Evolutionary conservation across 257 asterid species (phyloP).

Genomic region (Nicotiana noctiflora): DNA sequence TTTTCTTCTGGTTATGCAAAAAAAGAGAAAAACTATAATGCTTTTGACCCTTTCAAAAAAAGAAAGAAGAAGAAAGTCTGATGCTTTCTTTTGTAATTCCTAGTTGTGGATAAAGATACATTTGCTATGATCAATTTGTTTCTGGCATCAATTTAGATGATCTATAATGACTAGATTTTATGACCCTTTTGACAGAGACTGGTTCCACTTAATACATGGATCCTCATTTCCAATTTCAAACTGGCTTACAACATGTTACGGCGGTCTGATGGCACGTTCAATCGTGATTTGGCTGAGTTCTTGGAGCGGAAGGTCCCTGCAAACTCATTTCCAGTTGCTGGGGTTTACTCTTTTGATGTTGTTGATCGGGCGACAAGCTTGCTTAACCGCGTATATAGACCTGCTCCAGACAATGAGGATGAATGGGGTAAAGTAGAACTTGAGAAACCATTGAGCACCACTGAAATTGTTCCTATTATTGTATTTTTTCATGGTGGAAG

Average conservation of each 20-base stretch:
- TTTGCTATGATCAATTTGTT: not conserved
- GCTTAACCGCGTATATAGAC: slow-evolving; percentile 27
- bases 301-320: slow-evolving; percentile 37
- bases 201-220: slow-evolving; percentile 45
- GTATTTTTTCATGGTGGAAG: slow-evolving; percentile 45
- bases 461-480: slow-evolving; percentile 33
- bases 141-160: not conserved
- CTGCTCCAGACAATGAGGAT: slow-evolving; percentile 28
- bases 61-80: not conserved
- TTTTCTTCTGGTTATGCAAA: slow-evolving; percentile 1
- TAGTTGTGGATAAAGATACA: not conserved
- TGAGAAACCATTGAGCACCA: slow-evolving; percentile 31
- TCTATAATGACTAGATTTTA: not conserved
- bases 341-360: slow-evolving; percentile 43
- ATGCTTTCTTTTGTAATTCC: slow-evolving; percentile 6
- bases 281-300: slow-evolving; percentile 40
- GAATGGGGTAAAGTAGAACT: slow-evolving; percentile 34
- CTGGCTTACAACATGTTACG: slow-evolving; percentile 40
- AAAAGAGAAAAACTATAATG: too few species aligned
- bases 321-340: slow-evolving; percentile 32
- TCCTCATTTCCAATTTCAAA: slow-evolving; percentile 43
- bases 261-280: slow-evolving; percentile 41
- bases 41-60: not conserved
- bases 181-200: slow-evolving; percentile 24
- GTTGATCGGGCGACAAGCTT: slow-evolving; percentile 29